These are phyloP conservation scores for Ensete ventricosum DNA, from an alignment of 176 grass and related monocot species.

Conservation along the genomic window DNA sequence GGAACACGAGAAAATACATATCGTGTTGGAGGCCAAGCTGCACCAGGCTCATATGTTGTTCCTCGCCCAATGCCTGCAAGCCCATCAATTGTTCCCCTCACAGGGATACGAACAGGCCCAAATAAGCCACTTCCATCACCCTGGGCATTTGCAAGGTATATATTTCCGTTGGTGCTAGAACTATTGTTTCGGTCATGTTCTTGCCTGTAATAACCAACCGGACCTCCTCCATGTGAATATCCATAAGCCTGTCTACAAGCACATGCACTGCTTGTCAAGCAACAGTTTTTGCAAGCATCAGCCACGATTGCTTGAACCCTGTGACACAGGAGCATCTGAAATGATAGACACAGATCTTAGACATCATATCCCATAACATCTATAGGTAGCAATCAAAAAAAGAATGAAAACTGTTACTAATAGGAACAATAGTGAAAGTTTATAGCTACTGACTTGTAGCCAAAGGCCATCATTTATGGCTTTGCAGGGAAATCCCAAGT, in stretches of 20 bases:
- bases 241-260: constrained; percentile 89
- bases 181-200: constrained; percentile 65
- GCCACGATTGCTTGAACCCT: constrained; percentile 74
- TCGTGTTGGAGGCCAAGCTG: constrained; percentile 82
- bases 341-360: constrained; percentile 36
- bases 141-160: constrained; percentile 66
- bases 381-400: background rate
- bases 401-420: background rate
- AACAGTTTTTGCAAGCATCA: constrained; percentile 94
- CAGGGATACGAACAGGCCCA: constrained; percentile 65
- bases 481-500: constrained; percentile 96
- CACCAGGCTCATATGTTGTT: constrained; percentile 55
- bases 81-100: constrained; percentile 84
- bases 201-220: constrained; percentile 56
- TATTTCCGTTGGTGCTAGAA: constrained; percentile 56
- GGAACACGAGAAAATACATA: constrained; percentile 96
- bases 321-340: constrained; percentile 93
- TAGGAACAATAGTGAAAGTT: background rate
- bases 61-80: constrained; percentile 92
- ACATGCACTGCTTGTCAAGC: constrained; percentile 76
- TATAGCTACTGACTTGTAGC: constrained; percentile 56
- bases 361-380: constrained; percentile 15
- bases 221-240: constrained; percentile 35
- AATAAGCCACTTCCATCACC: constrained; percentile 61
- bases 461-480: constrained; percentile 96